Evolutionary conservation across 176 grass and related monocot genomes (phyloP).

Genomic region (Phoenix dactylifera): DNA sequence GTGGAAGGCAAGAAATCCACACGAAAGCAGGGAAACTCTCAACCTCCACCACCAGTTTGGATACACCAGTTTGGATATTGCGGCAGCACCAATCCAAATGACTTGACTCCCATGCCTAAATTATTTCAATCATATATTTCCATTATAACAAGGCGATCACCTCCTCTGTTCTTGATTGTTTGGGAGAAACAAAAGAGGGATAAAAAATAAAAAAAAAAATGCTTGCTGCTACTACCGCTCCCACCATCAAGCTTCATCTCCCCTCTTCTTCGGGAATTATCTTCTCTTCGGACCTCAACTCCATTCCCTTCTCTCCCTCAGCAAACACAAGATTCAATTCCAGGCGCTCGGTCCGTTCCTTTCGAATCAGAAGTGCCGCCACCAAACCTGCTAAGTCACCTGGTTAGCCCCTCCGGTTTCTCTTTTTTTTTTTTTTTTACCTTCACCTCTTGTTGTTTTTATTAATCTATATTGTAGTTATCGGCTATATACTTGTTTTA

Average conservation of each 20-base stretch:
- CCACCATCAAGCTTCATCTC: slow-evolving; percentile 50
- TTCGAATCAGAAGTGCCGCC: slow-evolving; percentile 57
- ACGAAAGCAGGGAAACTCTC: slow-evolving; percentile 23
- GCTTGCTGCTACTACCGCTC: slow-evolving; percentile 58
- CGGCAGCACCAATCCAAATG: slow-evolving; percentile 40
- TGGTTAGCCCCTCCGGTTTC: slow-evolving; percentile 28
- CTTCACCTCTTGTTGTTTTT: background rate
- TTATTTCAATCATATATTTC: slow-evolving; percentile 21
- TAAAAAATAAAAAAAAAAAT: slow-evolving; percentile 34
- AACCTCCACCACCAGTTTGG: slow-evolving; percentile 60
- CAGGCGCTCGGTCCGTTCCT: slow-evolving; percentile 12
- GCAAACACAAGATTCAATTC: slow-evolving; percentile 24
- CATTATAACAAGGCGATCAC: slow-evolving; percentile 4
- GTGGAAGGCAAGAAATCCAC: slow-evolving; percentile 27
- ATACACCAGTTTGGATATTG: slow-evolving; percentile 68
- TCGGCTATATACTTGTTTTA: too few species aligned
- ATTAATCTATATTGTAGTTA: too few species aligned
- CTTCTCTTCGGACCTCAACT: slow-evolving; percentile 46
- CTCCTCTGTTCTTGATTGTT: slow-evolving; percentile 6
- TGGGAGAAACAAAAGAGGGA: slow-evolving; percentile 2
- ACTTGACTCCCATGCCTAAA: background rate
- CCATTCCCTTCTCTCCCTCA: slow-evolving; percentile 37
- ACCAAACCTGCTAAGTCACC: slow-evolving; percentile 84
- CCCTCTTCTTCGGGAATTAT: slow-evolving; percentile 45
- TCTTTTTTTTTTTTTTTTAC: background rate